Evolutionary conservation across 2,329 filamentous ascomycete genomes (phyloP), one percentile per base, ranked within the genome.

Genomic region (Didymella lethalis): DNA sequence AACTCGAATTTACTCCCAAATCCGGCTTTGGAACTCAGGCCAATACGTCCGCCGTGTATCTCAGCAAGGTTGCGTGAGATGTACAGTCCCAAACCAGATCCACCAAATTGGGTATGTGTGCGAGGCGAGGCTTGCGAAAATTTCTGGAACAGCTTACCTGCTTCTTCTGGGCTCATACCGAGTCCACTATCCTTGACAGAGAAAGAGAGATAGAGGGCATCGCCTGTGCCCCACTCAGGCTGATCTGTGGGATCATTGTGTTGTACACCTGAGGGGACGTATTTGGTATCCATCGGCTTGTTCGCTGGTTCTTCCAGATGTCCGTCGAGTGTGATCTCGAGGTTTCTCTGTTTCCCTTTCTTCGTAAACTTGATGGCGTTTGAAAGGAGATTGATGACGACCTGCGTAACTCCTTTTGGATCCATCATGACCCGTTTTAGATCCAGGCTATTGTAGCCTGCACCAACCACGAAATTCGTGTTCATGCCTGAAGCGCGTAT

Each of bases 361-460:
- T 64, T 63, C 2, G 71, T 73, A 23, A 75, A 74, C 28, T 75
- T 75, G n/a, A 75, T 69, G 12, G 72, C 70, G 32, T 75, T 75
- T 2, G 71, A 72, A 4, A 75, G 44, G 7, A 75, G 60, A 36
- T 75, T 75, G 25, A 75, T 69, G 1, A 74, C 59, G 5, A 75
- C 59, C 44, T 72, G 62, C n/a, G 64, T 34, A 11, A 69, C 54
- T 7, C 66, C 56, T 16, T 54, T 55, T 2, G 63, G 64, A 50
- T 63, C 63, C 25, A 92, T 79, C 63, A 84, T 88, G 31, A 92
- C 85, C 80, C 86, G 78, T 0, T 77, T 77, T 0, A 87, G 78
- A 1, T 83, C 77, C 4, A 60, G n/a, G 16, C 31, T 26, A 16
- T 78, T 78, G 67, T 87, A 89, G n/a, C 50, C 50, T 20, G 64